phyloP scores from a whole-genome alignment of 208 protist species.

The Leishmania gerbilli region DNA sequence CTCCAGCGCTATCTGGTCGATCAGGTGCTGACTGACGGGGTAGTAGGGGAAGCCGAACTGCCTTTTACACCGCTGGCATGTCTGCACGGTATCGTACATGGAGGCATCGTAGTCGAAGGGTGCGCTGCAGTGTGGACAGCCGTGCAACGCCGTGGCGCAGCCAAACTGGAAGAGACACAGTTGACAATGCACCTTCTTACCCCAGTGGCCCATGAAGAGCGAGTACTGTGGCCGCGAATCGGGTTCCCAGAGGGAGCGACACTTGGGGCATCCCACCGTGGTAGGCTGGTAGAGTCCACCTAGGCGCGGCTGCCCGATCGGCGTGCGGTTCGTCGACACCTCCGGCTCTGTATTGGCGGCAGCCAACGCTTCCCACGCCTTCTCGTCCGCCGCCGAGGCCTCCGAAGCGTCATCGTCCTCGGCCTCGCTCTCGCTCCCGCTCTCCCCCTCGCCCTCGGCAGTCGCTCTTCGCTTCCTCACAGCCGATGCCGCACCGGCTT shows the following conservation, averaged over 20 bases:
- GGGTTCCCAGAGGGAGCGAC: slow-evolving; percentile 68
- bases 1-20: slow-evolving; percentile 61
- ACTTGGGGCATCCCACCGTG: slow-evolving; percentile 73
- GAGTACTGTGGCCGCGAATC: slow-evolving; percentile 83
- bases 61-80: slow-evolving; percentile 59
- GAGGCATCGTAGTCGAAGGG: slow-evolving; percentile 80
- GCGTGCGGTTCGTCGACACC: slow-evolving; percentile 76
- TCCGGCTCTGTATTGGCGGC: slow-evolving; percentile 34
- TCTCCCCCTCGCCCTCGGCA: slow-evolving; percentile 16
- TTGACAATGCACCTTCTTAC: slow-evolving; percentile 85
- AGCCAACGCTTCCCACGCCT: slow-evolving; percentile 28
- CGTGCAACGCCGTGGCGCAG: slow-evolving; percentile 73
- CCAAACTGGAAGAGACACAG: slow-evolving; percentile 84
- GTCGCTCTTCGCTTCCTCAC: slow-evolving; percentile 26
- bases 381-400: slow-evolving; percentile 24
- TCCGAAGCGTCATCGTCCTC: slow-evolving; percentile 29
- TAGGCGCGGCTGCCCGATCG: slow-evolving; percentile 56
- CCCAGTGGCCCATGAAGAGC: slow-evolving; percentile 86
- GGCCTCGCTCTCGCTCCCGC: slow-evolving; percentile 26
- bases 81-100: slow-evolving; percentile 69
- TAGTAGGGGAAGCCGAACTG: slow-evolving; percentile 84
- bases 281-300: slow-evolving; percentile 57
- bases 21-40: slow-evolving; percentile 73
- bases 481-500: background rate
- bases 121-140: slow-evolving; percentile 75